Base-by-base conservation (phyloP, 1,284 basidiomycete species). In the Wallemia hederae region DNA sequence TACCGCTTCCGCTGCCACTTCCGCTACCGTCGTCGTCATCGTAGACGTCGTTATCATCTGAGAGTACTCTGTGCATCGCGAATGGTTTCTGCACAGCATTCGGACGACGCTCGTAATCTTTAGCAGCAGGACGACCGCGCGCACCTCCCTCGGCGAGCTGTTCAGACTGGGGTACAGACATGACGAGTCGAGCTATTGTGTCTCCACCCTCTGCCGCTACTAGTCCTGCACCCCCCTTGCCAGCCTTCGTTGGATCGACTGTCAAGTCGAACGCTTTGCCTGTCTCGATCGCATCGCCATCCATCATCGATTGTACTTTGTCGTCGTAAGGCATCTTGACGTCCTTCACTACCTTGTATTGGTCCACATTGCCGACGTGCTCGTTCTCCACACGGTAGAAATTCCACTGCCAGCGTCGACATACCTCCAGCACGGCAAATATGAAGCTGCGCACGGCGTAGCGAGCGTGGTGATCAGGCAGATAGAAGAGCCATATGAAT, bases 401-500 rank as follows among this genome's bases (percentile, higher is more conserved):
- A 70, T 94, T 94, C 90, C 90, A 96, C 65, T 85, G 84, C 72
- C 80, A 81, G 59, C 90, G 76, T 29, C 90, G 74, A 1, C 88
- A 67, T 72, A 89, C 79, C 68, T 96, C 90, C 29, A 86, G 68
- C 60, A 82, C 66, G 0, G 76, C 86, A 7, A 74, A 78, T 60
- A 87, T 73, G 70, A 86, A 89, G 0, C 78, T 73, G 24, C 83
- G 76, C 25, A 83, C 60, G 59, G 76, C 74, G 60, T 76, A 70
- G 65, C 74, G 73, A 0, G 77, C 74, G 0, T 76, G 75, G 0
- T 70, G 65, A 17, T 67, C 64, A 2, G 84, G 81, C 55, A 90
- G 76, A 67, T 90, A 91, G 62, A 82, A 74, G 7, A 88, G 66
- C 85, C 87, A 96, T 28, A 77, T 73, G 69, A 88, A 92, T 31